A percentile compares a stretch with the other conserved stretches of the same genome.
phyloP scores from a whole-genome alignment of 2,329 filamentous ascomycete species.

The Fusarium tanahbumbuense region DNA sequence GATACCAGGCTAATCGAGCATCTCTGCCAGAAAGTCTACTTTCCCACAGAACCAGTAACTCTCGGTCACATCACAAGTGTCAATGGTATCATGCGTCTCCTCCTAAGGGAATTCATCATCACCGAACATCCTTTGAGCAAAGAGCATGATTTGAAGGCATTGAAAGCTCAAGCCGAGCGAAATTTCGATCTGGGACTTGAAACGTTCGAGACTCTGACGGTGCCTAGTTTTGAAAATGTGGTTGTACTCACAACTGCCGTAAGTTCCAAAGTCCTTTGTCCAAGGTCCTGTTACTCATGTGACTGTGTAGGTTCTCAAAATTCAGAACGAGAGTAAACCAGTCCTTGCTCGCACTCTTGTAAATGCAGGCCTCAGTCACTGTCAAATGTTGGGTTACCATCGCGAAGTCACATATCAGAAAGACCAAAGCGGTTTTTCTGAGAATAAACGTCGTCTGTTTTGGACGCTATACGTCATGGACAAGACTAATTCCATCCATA shows the following conservation, averaged over 20 bases:
- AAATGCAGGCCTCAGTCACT: slow-evolving; percentile 26
- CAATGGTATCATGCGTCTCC: slow-evolving; percentile 24
- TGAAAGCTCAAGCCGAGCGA: slow-evolving; percentile 14
- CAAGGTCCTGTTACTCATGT: fast-evolving
- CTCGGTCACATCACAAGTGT: slow-evolving; percentile 27
- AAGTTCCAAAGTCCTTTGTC: fast-evolving
- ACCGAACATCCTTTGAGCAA: slow-evolving; percentile 15
- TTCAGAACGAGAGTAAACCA: slow-evolving; percentile 24
- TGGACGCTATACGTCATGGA: slow-evolving; percentile 38
- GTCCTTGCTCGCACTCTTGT: slow-evolving; percentile 25
- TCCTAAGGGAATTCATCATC: slow-evolving; percentile 23
- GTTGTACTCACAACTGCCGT: slow-evolving; percentile 26
- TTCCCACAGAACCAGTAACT: slow-evolving; percentile 33
- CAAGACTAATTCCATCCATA: slow-evolving; percentile 30
- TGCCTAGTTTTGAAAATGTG: slow-evolving; percentile 38
- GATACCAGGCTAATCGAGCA: slow-evolving; percentile 24
- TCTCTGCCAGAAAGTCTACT: slow-evolving; percentile 35
- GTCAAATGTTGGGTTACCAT: slow-evolving; percentile 38
- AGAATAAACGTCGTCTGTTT: slow-evolving; percentile 28
- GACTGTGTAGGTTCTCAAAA: slow-evolving; percentile 21
- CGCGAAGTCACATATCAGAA: slow-evolving; percentile 31
- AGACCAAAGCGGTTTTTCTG: slow-evolving; percentile 11
- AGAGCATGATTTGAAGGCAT: slow-evolving; percentile 23
- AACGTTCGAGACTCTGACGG: slow-evolving; percentile 30
- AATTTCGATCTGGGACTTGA: slow-evolving; percentile 33